A percentile compares a stretch with the other conserved stretches of the same genome.
Evolutionary conservation across 345 rosid species (phyloP).

Genomic region (Sonneratia caseolaris): DNA sequence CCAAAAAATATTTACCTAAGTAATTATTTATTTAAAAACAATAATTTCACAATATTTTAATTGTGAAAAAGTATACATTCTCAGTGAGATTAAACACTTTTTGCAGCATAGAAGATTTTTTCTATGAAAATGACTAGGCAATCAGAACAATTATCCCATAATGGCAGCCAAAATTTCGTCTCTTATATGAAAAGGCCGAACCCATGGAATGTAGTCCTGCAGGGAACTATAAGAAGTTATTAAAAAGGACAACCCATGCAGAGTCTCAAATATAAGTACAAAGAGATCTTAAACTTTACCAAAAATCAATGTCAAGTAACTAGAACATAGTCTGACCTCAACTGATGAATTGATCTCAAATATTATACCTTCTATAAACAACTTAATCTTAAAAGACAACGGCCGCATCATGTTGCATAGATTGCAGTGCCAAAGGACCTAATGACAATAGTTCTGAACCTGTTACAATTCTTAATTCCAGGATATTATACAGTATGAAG

Average conservation of each 20-base stretch:
- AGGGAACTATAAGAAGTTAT: slow-evolving; percentile 66
- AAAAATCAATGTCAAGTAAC: slow-evolving; percentile 35
- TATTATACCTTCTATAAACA: slow-evolving; percentile 51
- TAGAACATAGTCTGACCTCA: slow-evolving; percentile 17
- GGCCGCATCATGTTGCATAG: slow-evolving; percentile 61
- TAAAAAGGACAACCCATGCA: slow-evolving; percentile 21
- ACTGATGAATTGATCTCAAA: slow-evolving; percentile 22
- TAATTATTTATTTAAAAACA: neutral
- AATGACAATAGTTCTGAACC: slow-evolving; percentile 61
- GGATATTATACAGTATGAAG: slow-evolving; percentile 15
- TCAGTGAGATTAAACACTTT: slow-evolving; percentile 14
- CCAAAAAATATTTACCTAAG: slow-evolving; percentile 10
- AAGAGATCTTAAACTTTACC: slow-evolving; percentile 23
- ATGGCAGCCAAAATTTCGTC: slow-evolving; percentile 38
- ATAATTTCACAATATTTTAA: neutral
- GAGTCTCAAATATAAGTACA: slow-evolving; percentile 3
- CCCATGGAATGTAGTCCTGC: slow-evolving; percentile 58
- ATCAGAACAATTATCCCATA: slow-evolving; percentile 20
- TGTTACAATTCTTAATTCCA: slow-evolving; percentile 45
- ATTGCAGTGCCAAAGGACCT: slow-evolving; percentile 58
- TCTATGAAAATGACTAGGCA: slow-evolving; percentile 4
- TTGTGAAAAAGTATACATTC: neutral
- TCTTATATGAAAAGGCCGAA: slow-evolving; percentile 41
- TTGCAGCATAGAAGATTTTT: slow-evolving; percentile 6
- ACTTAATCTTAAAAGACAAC: slow-evolving; percentile 59